phyloP scores from a whole-genome alignment of 169 alveolate genomes.

The Cryptosporidium xiaoi region DNA sequence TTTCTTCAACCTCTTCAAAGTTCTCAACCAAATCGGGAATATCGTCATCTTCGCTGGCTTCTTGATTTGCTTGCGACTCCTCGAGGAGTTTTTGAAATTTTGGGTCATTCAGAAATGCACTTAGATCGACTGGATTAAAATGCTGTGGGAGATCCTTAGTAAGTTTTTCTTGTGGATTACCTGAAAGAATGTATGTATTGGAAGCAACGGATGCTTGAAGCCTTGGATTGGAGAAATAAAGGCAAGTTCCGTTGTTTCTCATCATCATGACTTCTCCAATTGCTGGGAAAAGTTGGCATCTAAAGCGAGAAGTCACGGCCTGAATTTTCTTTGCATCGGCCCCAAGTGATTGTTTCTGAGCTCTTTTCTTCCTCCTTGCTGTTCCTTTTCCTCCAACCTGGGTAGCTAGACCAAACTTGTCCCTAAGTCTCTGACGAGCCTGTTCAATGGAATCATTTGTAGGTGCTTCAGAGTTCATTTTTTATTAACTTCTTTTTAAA shows the following conservation, averaged over 20 bases:
- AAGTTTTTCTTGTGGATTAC: constrained; percentile 91
- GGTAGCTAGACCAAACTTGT: constrained; percentile 89
- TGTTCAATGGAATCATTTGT: constrained; percentile 84
- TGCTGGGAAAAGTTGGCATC: constrained; percentile 93
- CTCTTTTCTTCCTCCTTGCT: constrained; percentile 93
- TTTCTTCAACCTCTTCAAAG: constrained; percentile 81
- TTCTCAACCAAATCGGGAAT: constrained; percentile 85
- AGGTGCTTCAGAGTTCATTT: constrained; percentile 87
- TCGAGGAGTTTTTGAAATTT: constrained; percentile 76
- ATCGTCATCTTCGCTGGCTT: constrained; percentile 75
- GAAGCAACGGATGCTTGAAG: constrained; percentile 93
- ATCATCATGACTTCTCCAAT: constrained; percentile 95
- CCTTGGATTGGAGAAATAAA: constrained; percentile 93
- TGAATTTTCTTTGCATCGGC: constrained; percentile 93
- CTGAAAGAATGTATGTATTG: constrained; percentile 94
- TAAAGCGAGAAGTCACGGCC: constrained; percentile 90
- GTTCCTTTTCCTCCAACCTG: constrained; percentile 97
- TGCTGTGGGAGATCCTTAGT: constrained; percentile 83
- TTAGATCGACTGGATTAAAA: constrained; percentile 82
- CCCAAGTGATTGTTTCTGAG: constrained; percentile 86
- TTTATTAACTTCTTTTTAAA: constrained; percentile 71
- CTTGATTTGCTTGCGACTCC: constrained; percentile 68
- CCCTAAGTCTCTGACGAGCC: constrained; percentile 93
- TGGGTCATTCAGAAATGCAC: constrained; percentile 77
- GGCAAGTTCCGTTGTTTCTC: constrained; percentile 92